Conservation (phyloP, 1,284 basidiomycete genomes). For the Acaromyces ingoldii region DNA sequence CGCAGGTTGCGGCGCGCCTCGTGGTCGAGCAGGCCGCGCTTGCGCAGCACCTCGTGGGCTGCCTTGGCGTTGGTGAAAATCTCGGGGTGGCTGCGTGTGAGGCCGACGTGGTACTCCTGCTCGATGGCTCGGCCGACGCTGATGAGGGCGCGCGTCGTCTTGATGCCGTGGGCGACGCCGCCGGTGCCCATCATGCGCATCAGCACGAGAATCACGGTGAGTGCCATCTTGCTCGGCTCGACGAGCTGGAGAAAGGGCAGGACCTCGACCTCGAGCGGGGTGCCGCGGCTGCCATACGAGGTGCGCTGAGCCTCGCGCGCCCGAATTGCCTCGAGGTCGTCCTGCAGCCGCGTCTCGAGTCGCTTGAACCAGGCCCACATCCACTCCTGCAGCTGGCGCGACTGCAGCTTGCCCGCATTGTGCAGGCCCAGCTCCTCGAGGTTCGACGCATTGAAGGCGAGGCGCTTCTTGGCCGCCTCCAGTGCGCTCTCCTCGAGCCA, state of each 20-base stretch:
- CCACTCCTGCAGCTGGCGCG: conserved; percentile 41
- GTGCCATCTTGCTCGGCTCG: conserved; percentile 71
- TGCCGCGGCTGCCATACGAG: neutral
- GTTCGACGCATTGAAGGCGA: conserved; percentile 33
- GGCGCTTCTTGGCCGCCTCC: conserved; percentile 42
- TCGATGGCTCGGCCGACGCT: conserved; percentile 79
- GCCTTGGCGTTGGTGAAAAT: conserved; percentile 32
- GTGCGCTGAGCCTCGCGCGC: neutral
- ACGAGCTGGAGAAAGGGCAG: conserved; percentile 70
- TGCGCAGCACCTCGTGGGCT: conserved; percentile 23
- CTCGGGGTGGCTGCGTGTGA: conserved; percentile 27
- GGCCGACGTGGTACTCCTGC: conserved; percentile 60
- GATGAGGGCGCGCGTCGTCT: conserved; percentile 78
- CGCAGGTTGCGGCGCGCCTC: conserved; percentile 33
- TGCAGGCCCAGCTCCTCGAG: conserved; percentile 38
- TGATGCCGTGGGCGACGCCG: conserved; percentile 79
- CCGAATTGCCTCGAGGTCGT: conserved; percentile 25
- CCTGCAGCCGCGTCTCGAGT: conserved; percentile 23
- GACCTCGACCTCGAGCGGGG: conserved; percentile 5
- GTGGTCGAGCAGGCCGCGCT: conserved; percentile 30
- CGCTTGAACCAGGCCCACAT: conserved; percentile 50
- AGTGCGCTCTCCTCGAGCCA: conserved; percentile 47
- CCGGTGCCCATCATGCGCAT: conserved; percentile 77
- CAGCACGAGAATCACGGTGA: conserved; percentile 83
- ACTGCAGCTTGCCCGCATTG: conserved; percentile 27